Percentiles rank a stretch among this genome's conserved stretches.
Evolutionary conservation across 257 asterid genomes (phyloP).

Genomic region (Orobanche coerulescens): DNA sequence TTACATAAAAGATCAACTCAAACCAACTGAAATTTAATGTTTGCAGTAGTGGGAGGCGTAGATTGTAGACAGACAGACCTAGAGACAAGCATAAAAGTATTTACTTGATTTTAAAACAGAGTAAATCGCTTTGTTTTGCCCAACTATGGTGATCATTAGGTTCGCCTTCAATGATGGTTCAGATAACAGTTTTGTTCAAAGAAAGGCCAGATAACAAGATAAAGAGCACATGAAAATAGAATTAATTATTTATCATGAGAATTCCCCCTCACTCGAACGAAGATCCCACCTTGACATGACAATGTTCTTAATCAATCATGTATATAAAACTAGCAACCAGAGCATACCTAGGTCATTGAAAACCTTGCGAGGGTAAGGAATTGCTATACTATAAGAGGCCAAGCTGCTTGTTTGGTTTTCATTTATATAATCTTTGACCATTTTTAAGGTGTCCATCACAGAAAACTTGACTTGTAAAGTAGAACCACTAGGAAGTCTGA

Average conservation of each 20-base stretch:
- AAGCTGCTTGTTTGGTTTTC: slow-evolving; percentile 44
- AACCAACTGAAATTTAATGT: neutral
- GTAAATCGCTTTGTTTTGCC: slow-evolving; percentile 15
- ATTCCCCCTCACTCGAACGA: neutral
- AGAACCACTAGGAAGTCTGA: slow-evolving; percentile 65
- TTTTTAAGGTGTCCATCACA: slow-evolving; percentile 51
- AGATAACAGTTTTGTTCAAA: slow-evolving; percentile 7
- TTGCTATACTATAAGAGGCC: slow-evolving; percentile 66
- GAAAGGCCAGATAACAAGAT: neutral
- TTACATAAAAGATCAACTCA: neutral
- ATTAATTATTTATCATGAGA: neutral
- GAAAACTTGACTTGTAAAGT: slow-evolving; percentile 59
- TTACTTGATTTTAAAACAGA: neutral
- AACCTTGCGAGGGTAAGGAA: slow-evolving; percentile 94
- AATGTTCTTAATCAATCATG: slow-evolving; percentile 6
- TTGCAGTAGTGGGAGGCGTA: slow-evolving; percentile 9
- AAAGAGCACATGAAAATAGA: neutral
- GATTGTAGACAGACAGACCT: slow-evolving; percentile 1
- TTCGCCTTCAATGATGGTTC: neutral
- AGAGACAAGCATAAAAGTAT: slow-evolving; percentile 2
- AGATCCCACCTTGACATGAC: neutral
- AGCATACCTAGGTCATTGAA: slow-evolving; percentile 69
- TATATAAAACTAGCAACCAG: slow-evolving; percentile 9
- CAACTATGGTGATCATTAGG: neutral
- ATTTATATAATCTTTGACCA: slow-evolving; percentile 55